Conservation (phyloP, 169 alveolate genomes). For the Plasmodium knowlesi region DNA sequence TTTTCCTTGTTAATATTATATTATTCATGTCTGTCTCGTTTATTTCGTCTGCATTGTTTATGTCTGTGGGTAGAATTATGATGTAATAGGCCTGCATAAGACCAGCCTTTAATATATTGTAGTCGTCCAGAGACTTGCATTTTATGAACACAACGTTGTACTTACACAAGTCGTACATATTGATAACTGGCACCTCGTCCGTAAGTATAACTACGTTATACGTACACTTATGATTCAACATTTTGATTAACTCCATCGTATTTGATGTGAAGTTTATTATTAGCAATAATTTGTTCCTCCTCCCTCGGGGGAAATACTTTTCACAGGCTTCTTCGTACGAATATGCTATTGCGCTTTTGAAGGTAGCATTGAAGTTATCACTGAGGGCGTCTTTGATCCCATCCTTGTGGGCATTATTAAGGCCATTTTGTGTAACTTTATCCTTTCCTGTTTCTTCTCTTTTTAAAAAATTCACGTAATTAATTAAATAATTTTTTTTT, state of each 20-base stretch:
- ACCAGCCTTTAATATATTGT: slow-evolving; percentile 62
- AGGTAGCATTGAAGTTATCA: neutral
- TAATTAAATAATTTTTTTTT: slow-evolving; percentile 6
- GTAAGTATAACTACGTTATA: slow-evolving; percentile 57
- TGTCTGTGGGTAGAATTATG: slow-evolving; percentile 53
- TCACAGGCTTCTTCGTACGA: slow-evolving; percentile 61
- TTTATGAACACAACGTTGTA: slow-evolving; percentile 62
- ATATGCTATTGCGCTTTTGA: neutral
- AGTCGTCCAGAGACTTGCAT: slow-evolving; percentile 61
- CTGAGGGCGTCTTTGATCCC: too few relatives aligned
- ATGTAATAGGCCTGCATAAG: slow-evolving; percentile 44
- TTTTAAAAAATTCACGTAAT: neutral
- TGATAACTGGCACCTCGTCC: slow-evolving; percentile 38
- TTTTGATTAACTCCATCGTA: slow-evolving; percentile 38
- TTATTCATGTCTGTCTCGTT: slow-evolving; percentile 72
- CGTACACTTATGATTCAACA: slow-evolving; percentile 23
- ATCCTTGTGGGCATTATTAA: neutral
- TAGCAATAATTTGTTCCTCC: slow-evolving; percentile 41
- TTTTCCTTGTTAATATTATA: slow-evolving; percentile 62
- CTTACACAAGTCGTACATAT: slow-evolving; percentile 21
- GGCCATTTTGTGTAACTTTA: neutral
- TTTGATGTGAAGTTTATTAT: slow-evolving; percentile 42
- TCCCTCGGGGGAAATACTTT: slow-evolving; percentile 25
- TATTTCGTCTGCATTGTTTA: slow-evolving; percentile 19
- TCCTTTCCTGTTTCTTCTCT: neutral